phyloP scores from a whole-genome alignment of 768 basidiomycete species.

The Kondoa malvinella region DNA sequence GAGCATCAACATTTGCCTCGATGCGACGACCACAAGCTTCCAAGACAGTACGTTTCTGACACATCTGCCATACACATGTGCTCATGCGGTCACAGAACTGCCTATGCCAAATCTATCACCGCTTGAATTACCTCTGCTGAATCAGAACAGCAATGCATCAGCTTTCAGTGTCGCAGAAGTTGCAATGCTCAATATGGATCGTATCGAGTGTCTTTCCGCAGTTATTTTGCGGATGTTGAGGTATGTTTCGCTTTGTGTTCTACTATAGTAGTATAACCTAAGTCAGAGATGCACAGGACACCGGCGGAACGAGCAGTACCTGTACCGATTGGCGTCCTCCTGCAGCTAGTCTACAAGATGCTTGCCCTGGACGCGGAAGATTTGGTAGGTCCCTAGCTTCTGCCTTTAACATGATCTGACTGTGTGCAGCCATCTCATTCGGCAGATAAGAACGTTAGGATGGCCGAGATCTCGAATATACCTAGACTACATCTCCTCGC shows the following conservation, averaged over 20 bases:
- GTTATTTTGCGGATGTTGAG: conserved; percentile 7
- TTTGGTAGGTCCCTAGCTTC: neutral
- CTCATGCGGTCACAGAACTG: conserved; percentile 2
- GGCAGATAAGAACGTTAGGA: neutral
- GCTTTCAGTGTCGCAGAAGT: neutral
- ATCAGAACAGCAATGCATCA: neutral
- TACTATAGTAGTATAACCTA: neutral
- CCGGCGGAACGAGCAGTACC: conserved; percentile 14
- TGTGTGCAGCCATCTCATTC: neutral
- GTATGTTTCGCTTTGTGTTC: conserved; percentile 1
- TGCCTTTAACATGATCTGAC: neutral
- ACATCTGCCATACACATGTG: neutral
- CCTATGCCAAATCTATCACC: neutral
- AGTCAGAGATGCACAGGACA: neutral
- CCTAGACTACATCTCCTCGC: neutral
- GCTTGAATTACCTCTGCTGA: conserved; percentile 13
- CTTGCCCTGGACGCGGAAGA: neutral
- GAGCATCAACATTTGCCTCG: conserved; percentile 1
- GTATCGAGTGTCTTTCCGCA: conserved; percentile 7
- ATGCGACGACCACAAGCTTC: conserved; percentile 5
- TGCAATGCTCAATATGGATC: neutral
- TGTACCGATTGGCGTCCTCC: conserved; percentile 6
- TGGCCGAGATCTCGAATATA: neutral
- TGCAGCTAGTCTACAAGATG: conserved; percentile 7
- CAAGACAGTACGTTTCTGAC: conserved; percentile 1